A percentile compares a stretch with the other conserved stretches of the same genome.
phyloP scores from a whole-genome alignment of 1,284 basidiomycete species.

The Tilletia setariae region DNA sequence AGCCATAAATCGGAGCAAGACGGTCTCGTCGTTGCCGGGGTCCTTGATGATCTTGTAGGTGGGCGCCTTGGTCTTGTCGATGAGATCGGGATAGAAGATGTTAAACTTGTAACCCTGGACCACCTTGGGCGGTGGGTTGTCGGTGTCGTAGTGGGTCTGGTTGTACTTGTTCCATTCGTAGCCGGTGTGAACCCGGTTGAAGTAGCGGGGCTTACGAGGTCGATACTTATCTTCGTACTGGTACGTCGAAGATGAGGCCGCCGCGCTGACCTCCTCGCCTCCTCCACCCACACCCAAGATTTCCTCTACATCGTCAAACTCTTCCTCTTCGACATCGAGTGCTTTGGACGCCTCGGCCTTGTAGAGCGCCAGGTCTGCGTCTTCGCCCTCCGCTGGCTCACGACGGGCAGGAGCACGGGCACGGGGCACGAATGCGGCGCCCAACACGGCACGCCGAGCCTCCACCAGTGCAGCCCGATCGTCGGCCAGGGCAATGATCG shows the following conservation, averaged over 20 bases:
- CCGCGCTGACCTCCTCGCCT: neutral
- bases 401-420: constrained; percentile 11
- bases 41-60: constrained; percentile 79
- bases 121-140: constrained; percentile 52
- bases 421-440: constrained; percentile 35
- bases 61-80: constrained; percentile 93
- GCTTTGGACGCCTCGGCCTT: constrained; percentile 65
- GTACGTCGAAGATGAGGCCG: constrained; percentile 62
- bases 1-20: constrained; percentile 86
- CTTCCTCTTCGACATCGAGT: constrained; percentile 88
- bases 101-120: constrained; percentile 89
- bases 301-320: constrained; percentile 85
- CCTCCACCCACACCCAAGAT: constrained; percentile 55
- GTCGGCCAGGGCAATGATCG: constrained; percentile 27
- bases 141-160: constrained; percentile 53
- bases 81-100: constrained; percentile 91
- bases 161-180: constrained; percentile 94
- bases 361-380: constrained; percentile 27
- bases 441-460: constrained; percentile 33
- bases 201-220: constrained; percentile 96
- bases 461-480: constrained; percentile 31
- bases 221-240: constrained; percentile 99
- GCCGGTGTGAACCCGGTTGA: constrained; percentile 99
- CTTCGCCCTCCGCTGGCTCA: constrained; percentile 14
- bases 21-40: constrained; percentile 88